phyloP scores from a whole-genome alignment of 495 filamentous ascomycete species.

The Xylaria bambusicola region DNA sequence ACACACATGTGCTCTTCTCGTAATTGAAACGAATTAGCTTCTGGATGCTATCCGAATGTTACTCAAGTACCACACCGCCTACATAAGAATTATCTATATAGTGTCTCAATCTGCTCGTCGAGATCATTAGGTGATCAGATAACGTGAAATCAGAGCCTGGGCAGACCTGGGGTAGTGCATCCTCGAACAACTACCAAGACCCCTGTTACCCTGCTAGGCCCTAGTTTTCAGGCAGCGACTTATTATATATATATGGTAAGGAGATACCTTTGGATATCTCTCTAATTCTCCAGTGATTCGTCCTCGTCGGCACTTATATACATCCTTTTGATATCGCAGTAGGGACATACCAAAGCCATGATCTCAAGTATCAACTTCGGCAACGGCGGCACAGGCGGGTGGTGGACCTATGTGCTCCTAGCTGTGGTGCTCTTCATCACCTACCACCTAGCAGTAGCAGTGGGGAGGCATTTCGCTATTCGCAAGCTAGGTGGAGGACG shows the following conservation, averaged over 20 bases:
- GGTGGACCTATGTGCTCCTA: conserved; percentile 1
- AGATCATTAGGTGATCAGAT: too few relatives aligned
- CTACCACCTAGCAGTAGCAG: conserved; percentile 1
- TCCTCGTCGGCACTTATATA: neutral
- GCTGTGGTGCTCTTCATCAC: neutral
- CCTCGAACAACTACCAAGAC: too few relatives aligned
- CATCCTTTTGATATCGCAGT: neutral
- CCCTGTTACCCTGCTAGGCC: neutral
- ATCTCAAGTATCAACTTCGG: conserved; percentile 2
- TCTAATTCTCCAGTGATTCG: neutral
- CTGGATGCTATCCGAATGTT: too few relatives aligned
- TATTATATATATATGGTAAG: neutral
- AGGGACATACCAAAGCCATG: neutral
- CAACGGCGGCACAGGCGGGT: neutral
- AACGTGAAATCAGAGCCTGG: too few relatives aligned
- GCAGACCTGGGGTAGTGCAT: too few relatives aligned
- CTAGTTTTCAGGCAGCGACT: conserved; percentile 1
- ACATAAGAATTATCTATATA: too few relatives aligned
- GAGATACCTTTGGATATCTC: neutral
- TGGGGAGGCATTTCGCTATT: conserved; percentile 7
- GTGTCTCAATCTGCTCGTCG: too few relatives aligned
- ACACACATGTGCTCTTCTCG: too few relatives aligned
- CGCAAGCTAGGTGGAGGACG: conserved; percentile 9
- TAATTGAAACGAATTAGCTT: too few relatives aligned
- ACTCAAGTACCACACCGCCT: too few relatives aligned